Evolutionary conservation across 768 basidiomycete species (phyloP).

Genomic region (Mrakia blollopis): DNA sequence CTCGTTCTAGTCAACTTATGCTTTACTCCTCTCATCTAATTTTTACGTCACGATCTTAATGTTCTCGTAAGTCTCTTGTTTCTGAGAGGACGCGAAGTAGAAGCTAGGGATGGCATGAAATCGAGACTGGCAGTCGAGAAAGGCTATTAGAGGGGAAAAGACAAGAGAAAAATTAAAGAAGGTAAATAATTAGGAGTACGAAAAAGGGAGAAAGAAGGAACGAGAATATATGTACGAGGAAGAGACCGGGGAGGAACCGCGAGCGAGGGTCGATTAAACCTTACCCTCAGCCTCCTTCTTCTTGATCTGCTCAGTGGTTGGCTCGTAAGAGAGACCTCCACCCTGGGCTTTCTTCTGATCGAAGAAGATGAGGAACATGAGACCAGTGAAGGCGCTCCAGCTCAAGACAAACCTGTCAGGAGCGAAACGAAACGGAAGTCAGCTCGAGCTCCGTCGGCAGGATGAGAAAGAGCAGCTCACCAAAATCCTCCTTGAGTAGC

Average conservation of each 20-base stretch:
- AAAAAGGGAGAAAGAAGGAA: not conserved
- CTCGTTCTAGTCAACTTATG: no score
- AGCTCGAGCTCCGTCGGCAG: not conserved
- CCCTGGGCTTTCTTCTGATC: not conserved
- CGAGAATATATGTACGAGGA: not conserved
- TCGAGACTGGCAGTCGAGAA: no score
- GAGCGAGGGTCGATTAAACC: not conserved
- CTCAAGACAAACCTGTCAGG: not conserved
- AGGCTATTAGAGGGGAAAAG: no score
- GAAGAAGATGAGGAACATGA: slow-evolving; percentile 6
- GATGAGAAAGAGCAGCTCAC: not conserved
- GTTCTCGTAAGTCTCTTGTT: no score
- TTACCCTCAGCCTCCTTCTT: not conserved
- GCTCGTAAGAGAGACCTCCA: slow-evolving; percentile 1
- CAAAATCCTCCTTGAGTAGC: slow-evolving; percentile 7
- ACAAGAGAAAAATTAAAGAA: no score
- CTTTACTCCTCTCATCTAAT: no score
- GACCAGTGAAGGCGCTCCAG: not conserved
- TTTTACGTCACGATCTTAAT: no score
- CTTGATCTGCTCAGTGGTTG: not conserved
- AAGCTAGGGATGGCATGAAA: no score
- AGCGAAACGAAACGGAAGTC: not conserved
- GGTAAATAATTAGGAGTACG: no score
- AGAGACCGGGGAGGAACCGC: not conserved
- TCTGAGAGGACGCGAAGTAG: no score